Evolutionary conservation across 768 basidiomycete genomes (phyloP), one percentile per base, ranked within the genome.

Genomic region (Leccinum uliginosum): DNA sequence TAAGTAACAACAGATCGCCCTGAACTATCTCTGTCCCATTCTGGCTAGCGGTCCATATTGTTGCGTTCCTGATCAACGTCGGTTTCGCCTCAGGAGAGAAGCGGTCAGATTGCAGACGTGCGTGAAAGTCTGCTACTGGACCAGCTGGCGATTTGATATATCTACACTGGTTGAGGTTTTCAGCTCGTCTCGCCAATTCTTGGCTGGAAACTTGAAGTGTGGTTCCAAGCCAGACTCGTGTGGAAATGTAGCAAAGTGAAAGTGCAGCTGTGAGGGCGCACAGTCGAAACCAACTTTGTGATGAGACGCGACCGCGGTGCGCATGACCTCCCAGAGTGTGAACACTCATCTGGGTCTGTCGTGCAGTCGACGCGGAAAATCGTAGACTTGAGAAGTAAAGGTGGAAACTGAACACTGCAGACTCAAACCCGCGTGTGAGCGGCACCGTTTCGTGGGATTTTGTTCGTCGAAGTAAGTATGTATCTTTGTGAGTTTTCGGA

Each of bases 21-120:
- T 71, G 69, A 38, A 90, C 53, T 26, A 92, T 77, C 57, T 87
- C 76, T 2, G 83, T 82, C 1, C 91, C 91, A 44, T 87, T 83
- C 26, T 83, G 66, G 23, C 71, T 67, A 8, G 91, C 91, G 1
- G 91, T 94, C 93, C 93, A 95, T 59, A 96, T 80, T 27, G 77
- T 89, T 24, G 85, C 92, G 60, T 92, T 89, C 68, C 76, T 80
- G 54, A 94, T 79, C 50, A 89, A 75, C 6, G 82, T 76, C 2
- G 89, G 76, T 50, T 75, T 76, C 3, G 90, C 88, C 3, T 84
- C 87, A 2, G 73, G 74, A 9, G 76, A 83, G 62, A 82, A 89
- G 4, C 89, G 78, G 67, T 91, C 89, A 9, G 87, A 90, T 47
- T 73, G 67, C 6, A 71, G 68, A 6, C 88, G 80, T 14, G 66